Evolutionary conservation across 179 eudicot genomes (phyloP).

Genomic region (Vitellaria paradoxa): DNA sequence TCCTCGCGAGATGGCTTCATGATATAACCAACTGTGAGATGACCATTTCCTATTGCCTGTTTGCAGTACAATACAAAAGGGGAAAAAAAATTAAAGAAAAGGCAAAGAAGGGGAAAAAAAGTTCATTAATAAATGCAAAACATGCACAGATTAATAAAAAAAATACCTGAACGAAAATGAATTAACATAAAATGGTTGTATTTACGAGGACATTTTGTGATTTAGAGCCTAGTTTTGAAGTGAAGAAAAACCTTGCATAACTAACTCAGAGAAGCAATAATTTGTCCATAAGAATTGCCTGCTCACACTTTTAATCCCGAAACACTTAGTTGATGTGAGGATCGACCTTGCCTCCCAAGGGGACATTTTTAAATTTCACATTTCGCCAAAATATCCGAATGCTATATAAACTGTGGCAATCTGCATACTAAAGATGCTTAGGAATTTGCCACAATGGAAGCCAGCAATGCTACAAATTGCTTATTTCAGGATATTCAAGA

Average conservation of each 20-base stretch:
- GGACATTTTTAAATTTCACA: no score
- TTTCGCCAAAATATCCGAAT: no score
- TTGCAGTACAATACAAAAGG: neutral
- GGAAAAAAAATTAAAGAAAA: neutral
- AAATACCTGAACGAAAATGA: neutral
- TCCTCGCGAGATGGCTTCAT: constrained; percentile 89
- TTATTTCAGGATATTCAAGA: no score
- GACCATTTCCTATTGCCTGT: constrained; percentile 27
- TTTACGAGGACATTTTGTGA: neutral
- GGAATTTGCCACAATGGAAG: no score
- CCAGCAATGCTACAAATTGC: no score
- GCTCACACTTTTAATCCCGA: no score
- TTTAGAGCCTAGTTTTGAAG: neutral
- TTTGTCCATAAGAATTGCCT: no score
- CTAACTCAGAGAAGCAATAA: neutral
- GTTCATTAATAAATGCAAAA: neutral
- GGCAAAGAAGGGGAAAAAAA: neutral
- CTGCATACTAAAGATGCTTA: no score
- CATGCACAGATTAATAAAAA: neutral
- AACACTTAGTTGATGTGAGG: no score
- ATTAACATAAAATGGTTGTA: neutral
- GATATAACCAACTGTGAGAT: constrained; percentile 57
- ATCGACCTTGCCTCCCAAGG: no score
- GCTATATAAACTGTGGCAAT: no score
- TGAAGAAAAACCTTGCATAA: neutral